Evolutionary conservation across 805 yeast genomes (phyloP).

Genomic region (Maudiozyma turicensis): DNA sequence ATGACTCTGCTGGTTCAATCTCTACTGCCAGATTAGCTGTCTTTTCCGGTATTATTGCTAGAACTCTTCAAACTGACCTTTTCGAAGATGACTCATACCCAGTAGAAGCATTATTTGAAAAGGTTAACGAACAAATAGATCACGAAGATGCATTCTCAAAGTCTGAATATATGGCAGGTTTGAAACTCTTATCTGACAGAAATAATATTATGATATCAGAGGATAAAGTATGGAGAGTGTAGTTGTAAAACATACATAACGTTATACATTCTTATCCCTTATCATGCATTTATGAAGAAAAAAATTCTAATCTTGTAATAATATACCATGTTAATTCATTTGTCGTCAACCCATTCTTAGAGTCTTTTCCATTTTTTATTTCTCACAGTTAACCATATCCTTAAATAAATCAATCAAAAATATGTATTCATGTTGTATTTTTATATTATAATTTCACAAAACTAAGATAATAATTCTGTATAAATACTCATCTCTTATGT

Average conservation of each 20-base stretch:
- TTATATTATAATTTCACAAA: no score
- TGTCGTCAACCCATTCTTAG: no score
- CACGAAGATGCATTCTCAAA: constrained; percentile 40
- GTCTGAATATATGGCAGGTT: constrained; percentile 37
- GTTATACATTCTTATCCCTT: background rate
- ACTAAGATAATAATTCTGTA: no score
- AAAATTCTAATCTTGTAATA: background rate
- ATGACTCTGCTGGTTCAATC: constrained; percentile 29
- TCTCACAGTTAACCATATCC: no score
- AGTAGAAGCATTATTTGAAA: constrained; percentile 29
- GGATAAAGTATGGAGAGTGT: constrained; percentile 39
- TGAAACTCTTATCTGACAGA: constrained; percentile 34
- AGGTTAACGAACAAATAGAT: constrained; percentile 36
- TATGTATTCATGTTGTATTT: no score
- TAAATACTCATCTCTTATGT: no score
- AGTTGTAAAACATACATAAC: background rate
- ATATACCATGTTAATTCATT: no score
- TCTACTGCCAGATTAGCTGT: constrained; percentile 42
- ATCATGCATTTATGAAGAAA: background rate
- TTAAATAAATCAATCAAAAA: no score
- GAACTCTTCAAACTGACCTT: constrained; percentile 35
- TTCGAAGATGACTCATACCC: constrained; percentile 39
- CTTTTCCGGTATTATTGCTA: constrained; percentile 40
- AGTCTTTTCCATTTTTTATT: no score
- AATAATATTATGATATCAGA: constrained; percentile 42